These are phyloP conservation scores for Fusarium torreyae DNA, from an alignment of 2,329 filamentous ascomycete genomes.

Conservation along the genomic window DNA sequence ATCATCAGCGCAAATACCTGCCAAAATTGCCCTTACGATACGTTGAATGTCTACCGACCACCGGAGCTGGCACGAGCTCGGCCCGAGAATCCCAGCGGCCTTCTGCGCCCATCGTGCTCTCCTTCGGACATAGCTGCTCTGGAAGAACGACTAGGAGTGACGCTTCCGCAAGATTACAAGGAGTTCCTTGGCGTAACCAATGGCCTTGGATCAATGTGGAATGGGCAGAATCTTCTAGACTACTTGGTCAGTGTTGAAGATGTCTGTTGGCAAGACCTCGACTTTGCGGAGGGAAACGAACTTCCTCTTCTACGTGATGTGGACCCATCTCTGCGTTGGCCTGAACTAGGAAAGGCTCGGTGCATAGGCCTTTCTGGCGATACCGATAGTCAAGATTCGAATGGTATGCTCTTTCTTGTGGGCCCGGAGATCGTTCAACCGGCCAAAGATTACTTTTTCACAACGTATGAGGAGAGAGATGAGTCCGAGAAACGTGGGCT, in stretches of 20 bases:
- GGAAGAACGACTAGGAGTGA: neutral
- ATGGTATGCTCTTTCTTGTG: neutral
- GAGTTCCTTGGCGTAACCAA: neutral
- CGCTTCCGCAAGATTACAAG: constrained; percentile 13
- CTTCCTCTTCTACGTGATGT: neutral
- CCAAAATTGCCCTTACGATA: constrained; percentile 12
- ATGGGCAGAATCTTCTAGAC: constrained; percentile 11
- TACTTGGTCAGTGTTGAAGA: constrained; percentile 10
- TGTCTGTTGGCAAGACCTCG: constrained; percentile 2
- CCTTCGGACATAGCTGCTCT: neutral
- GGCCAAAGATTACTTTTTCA: constrained; percentile 20
- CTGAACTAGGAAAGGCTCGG: neutral
- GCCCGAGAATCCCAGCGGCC: neutral
- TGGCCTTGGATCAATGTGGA: constrained; percentile 17
- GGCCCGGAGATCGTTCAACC: constrained; percentile 4
- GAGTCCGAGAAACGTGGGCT: constrained; percentile 1
- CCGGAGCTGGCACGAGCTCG: neutral
- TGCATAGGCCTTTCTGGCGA: constrained; percentile 10
- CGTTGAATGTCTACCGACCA: neutral
- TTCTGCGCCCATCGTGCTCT: neutral
- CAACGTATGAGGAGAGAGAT: neutral
- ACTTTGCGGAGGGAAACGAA: constrained; percentile 9
- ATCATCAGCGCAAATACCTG: constrained; percentile 16
- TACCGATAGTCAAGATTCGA: neutral
- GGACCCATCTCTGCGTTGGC: constrained; percentile 8